phyloP scores from a whole-genome alignment of 1,284 basidiomycete species.

The Microbotryum intermedium region DNA sequence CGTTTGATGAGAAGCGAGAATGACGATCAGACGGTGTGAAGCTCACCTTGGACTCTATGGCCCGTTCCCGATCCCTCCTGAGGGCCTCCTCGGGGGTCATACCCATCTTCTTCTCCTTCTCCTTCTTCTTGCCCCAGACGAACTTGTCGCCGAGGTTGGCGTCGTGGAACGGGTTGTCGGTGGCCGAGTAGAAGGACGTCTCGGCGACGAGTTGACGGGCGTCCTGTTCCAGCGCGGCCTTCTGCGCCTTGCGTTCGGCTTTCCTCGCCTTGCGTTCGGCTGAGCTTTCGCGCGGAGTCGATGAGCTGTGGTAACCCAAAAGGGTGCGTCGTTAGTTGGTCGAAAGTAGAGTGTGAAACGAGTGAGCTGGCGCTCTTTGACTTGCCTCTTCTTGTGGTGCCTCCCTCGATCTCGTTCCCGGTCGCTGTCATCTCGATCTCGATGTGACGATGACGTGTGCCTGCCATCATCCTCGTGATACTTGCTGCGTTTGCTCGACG shows the following conservation, averaged over 20 bases:
- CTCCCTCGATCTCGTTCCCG: slow-evolving; percentile 18
- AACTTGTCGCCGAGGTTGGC: slow-evolving; percentile 91
- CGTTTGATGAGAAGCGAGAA: no score
- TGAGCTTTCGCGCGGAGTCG: slow-evolving; percentile 22
- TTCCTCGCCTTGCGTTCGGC: slow-evolving; percentile 25
- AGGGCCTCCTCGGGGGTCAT: slow-evolving; percentile 71
- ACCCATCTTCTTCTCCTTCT: slow-evolving; percentile 87
- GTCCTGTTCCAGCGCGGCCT: slow-evolving; percentile 40
- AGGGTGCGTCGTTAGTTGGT: background rate
- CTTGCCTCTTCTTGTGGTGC: slow-evolving; percentile 23
- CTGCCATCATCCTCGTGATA: slow-evolving; percentile 24
- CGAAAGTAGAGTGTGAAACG: background rate
- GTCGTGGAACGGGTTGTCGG: slow-evolving; percentile 96
- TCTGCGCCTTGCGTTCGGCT: slow-evolving; percentile 23
- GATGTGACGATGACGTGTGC: slow-evolving; percentile 9
- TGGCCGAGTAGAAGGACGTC: slow-evolving; percentile 75
- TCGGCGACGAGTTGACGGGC: slow-evolving; percentile 44
- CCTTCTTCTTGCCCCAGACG: slow-evolving; percentile 96
- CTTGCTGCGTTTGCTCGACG: slow-evolving; percentile 10
- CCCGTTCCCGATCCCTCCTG: slow-evolving; percentile 65
- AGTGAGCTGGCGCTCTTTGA: no score
- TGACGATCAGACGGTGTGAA: background rate
- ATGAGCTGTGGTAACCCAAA: background rate
- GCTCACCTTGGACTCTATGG: slow-evolving; percentile 67
- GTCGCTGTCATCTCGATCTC: slow-evolving; percentile 1